These are phyloP conservation scores for Isabelozyma pseudorhagii DNA, from an alignment of 805 yeast species.

Conservation along the genomic window DNA sequence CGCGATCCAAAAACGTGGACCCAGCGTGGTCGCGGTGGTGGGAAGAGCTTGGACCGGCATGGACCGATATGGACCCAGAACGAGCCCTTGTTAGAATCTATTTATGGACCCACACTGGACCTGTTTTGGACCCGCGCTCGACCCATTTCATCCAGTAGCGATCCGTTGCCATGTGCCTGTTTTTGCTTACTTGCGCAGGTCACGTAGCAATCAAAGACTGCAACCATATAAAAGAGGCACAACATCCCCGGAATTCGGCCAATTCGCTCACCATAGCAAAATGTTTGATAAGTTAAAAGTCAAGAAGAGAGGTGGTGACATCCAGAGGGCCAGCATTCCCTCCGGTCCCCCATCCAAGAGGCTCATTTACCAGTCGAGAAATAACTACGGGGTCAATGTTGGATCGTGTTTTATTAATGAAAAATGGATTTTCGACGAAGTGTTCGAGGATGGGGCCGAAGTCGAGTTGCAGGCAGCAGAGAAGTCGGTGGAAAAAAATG, in stretches of 20 bases:
- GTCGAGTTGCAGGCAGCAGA: conserved; percentile 75
- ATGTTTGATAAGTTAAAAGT: conserved; percentile 34
- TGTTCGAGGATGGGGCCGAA: conserved; percentile 56
- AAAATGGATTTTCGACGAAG: conserved; percentile 66
- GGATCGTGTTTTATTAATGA: conserved; percentile 82
- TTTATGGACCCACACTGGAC: background rate
- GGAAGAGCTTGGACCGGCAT: too few species aligned
- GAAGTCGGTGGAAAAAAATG: conserved; percentile 44
- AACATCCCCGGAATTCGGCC: background rate
- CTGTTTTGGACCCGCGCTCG: background rate
- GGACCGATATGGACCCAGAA: background rate
- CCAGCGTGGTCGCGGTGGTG: too few species aligned
- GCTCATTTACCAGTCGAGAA: conserved; percentile 56
- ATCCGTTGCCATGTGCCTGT: too few species aligned
- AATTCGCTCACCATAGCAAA: background rate
- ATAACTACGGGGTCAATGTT: conserved; percentile 79
- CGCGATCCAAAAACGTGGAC: too few species aligned
- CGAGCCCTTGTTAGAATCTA: too few species aligned
- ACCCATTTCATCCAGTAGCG: too few species aligned
- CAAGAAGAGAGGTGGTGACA: conserved; percentile 21
- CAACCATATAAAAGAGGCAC: too few species aligned
- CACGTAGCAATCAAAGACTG: too few species aligned
- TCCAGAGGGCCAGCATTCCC: conserved; percentile 19
- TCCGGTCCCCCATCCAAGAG: conserved; percentile 33
- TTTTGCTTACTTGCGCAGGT: too few species aligned